phyloP scores from a whole-genome alignment of 768 basidiomycete species.

The Pilatotrama ljubarskyi region DNA sequence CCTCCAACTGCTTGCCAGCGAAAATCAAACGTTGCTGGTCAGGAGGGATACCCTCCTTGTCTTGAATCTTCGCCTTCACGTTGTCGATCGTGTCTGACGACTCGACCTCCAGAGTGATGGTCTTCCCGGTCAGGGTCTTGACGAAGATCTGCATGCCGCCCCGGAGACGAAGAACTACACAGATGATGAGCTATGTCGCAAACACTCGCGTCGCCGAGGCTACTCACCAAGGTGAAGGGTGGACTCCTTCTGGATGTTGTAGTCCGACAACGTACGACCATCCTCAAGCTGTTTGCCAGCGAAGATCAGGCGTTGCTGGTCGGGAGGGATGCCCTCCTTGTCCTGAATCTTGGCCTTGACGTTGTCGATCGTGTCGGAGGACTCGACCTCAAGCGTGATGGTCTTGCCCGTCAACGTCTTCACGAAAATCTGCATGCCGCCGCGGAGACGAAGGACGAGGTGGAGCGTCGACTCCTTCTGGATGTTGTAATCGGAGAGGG shows the following conservation, averaged over 20 bases:
- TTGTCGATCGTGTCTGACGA: conserved; percentile 94
- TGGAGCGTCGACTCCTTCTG: conserved; percentile 96
- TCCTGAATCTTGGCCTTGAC: conserved; percentile 93
- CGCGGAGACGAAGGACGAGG: conserved; percentile 86
- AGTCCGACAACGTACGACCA: conserved; percentile 86
- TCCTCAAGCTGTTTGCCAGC: conserved; percentile 93
- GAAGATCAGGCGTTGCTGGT: conserved; percentile 89
- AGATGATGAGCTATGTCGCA: background rate
- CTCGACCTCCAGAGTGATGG: conserved; percentile 91
- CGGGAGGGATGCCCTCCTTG: conserved; percentile 87
- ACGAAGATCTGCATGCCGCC: conserved; percentile 93
- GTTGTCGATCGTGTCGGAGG: conserved; percentile 84
- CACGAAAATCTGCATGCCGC: conserved; percentile 86
- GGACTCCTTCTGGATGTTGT: conserved; percentile 89
- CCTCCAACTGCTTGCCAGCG: conserved; percentile 93
- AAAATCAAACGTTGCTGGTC: conserved; percentile 92
- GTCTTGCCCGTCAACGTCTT: conserved; percentile 89
- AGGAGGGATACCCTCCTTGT: conserved; percentile 81
- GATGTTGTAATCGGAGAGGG: conserved; percentile 87
- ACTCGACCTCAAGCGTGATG: conserved; percentile 88
- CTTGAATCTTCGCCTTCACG: conserved; percentile 80
- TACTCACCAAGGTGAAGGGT: conserved; percentile 61
- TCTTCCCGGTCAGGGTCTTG: conserved; percentile 87
- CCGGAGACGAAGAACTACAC: conserved; percentile 74
- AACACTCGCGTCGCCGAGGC: no score